phyloP scores from a whole-genome alignment of 257 asterid species.

The Mitragyna speciosa region DNA sequence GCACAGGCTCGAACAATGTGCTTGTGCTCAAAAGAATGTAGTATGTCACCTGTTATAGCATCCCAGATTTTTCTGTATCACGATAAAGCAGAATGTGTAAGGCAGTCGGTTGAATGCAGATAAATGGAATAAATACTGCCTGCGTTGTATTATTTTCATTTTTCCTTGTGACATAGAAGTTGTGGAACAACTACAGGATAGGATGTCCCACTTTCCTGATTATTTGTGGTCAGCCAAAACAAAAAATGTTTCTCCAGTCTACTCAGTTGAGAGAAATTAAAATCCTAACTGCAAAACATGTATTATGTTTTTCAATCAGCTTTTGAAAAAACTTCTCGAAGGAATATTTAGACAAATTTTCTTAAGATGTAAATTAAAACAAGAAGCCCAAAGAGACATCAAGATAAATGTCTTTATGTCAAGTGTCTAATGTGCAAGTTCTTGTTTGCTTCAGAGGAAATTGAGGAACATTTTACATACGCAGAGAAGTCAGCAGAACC shows the following conservation, averaged over 20 bases:
- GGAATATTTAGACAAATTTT: background rate
- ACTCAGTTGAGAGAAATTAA: background rate
- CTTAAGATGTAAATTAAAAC: background rate
- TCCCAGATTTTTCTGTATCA: conserved; percentile 42
- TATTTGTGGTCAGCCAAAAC: background rate
- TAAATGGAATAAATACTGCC: background rate
- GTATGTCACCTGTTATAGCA: conserved; percentile 35
- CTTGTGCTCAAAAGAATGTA: conserved; percentile 39
- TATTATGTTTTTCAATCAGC: background rate
- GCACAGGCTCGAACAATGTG: conserved; percentile 44
- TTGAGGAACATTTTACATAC: conserved; percentile 24
- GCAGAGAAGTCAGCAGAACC: conserved; percentile 41
- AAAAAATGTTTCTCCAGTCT: background rate
- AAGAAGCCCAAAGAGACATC: background rate
- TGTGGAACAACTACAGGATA: background rate
- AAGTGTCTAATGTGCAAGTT: background rate
- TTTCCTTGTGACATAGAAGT: background rate
- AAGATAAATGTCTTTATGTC: background rate
- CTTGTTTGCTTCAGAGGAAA: background rate
- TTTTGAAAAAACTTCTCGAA: background rate
- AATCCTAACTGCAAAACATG: background rate
- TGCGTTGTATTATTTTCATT: background rate
- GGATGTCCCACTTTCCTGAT: background rate
- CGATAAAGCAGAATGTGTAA: conserved; percentile 1
- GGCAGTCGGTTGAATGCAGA: background rate